Base-by-base conservation (phyloP, 257 asterid species). In the Petunia axillaris region DNA sequence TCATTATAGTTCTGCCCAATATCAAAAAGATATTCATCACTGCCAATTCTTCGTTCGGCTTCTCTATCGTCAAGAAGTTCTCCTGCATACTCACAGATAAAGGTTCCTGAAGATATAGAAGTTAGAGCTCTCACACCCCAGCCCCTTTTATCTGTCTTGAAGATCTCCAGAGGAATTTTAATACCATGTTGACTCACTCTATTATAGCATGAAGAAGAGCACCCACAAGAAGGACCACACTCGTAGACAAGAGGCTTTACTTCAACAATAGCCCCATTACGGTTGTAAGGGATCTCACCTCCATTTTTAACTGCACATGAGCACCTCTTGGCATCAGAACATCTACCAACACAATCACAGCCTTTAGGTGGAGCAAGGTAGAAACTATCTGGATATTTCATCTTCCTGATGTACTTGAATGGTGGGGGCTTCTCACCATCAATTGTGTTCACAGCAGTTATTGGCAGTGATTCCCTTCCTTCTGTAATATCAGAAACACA, bases 1-100 rank as follows among this genome's bases (percentile, higher is more conserved):
- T 89, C 91, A 2, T 40, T 44, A 53, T 84, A 81, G 64, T 88
- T 93, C 78, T 86, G 87, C 11, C 97, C 98, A 66, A 96, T 89
- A 68, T 96, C 99, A n/a, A 96, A 96, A 37, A 96, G 88, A 91
- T 96, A 96, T 81, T 92, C 99, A 70, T 96, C 99, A 35, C 73
- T 85, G 50, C 93, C 95, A 38, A 89, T 62, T 83, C 93, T 89
- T 81, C 83, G 46, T 63, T 94, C 99, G 15, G 98, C 99, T 85
- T 92, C 97, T 70, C 80, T 89, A 76, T 96, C 98, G 67, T 91
- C 93, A 2, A 96, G 95, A 84, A 96, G 94, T 86, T 94, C 94
- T 13, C 99, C 99, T 4, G 86, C 79, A 50, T 96, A 96, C 87
- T 96, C 97, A 50, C 99, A 96, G 44, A 96, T 94, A 78, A 96